These are phyloP conservation scores for Fusarium paranaense DNA, from an alignment of 2,329 filamentous ascomycete species.

Conservation along the genomic window DNA sequence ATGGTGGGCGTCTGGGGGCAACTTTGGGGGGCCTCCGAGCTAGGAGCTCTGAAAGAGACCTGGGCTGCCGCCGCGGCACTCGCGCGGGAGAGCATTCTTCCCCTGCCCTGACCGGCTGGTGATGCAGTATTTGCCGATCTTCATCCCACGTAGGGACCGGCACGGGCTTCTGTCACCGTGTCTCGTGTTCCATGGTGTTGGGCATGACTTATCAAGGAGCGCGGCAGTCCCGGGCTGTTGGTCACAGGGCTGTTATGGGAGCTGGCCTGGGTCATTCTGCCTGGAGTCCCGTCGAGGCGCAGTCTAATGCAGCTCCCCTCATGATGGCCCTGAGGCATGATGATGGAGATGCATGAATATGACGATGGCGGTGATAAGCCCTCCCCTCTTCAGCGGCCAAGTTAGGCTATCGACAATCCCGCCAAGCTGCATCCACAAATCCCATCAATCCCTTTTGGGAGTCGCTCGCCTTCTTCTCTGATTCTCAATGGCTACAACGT, in stretches of 20 bases:
- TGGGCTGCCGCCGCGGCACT: constrained; percentile 10
- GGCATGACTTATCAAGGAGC: constrained; percentile 11
- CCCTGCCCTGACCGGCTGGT: constrained; percentile 2
- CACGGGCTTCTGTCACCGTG: constrained; percentile 6
- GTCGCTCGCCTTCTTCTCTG: neutral
- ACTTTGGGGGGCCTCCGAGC: neutral
- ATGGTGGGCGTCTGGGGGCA: neutral
- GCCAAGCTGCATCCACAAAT: neutral
- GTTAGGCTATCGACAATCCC: constrained; percentile 8
- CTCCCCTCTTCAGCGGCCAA: neutral
- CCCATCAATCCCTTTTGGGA: constrained; percentile 10
- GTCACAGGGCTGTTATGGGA: constrained; percentile 10
- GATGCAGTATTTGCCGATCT: constrained; percentile 28
- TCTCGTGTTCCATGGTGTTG: constrained; percentile 15
- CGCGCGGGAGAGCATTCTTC: constrained; percentile 2
- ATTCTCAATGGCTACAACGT: constrained; percentile 12
- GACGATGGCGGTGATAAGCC: constrained; percentile 8
- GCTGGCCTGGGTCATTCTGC: neutral
- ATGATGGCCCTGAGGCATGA: constrained; percentile 21
- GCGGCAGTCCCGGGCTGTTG: constrained; percentile 27
- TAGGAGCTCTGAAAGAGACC: neutral
- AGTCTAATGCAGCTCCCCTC: constrained; percentile 4
- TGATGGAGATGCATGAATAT: constrained; percentile 18
- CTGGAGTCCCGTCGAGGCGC: constrained; percentile 16
- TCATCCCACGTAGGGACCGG: constrained; percentile 29